These are phyloP conservation scores for Stagonosporopsis vannaccii DNA, from an alignment of 2,329 filamentous ascomycete genomes.

Conservation along the genomic window DNA sequence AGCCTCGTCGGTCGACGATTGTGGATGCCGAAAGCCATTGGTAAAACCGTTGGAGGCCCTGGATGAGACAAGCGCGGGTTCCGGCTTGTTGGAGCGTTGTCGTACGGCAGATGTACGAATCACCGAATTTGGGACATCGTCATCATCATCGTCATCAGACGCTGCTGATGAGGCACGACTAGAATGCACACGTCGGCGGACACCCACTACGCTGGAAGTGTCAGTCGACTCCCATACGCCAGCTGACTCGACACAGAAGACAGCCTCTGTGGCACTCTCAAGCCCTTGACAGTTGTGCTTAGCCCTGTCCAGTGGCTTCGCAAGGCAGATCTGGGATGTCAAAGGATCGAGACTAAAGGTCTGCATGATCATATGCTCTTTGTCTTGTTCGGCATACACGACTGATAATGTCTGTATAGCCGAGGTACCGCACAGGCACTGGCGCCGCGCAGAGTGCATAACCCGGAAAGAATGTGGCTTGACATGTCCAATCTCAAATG, in stretches of 20 bases:
- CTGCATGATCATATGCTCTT: constrained; percentile 69
- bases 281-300: constrained; percentile 45
- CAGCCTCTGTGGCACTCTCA: constrained; percentile 57
- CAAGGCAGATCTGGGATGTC: constrained; percentile 64
- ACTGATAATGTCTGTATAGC: constrained; percentile 70
- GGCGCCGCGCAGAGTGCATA: constrained; percentile 62
- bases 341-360: constrained; percentile 65
- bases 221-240: constrained; percentile 70
- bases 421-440: constrained; percentile 61
- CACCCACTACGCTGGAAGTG: constrained; percentile 68
- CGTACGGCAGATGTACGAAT: constrained; percentile 37
- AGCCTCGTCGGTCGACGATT: constrained; percentile 23
- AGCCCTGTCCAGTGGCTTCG: constrained; percentile 49
- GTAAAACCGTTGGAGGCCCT: constrained; percentile 10
- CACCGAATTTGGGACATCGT: constrained; percentile 20
- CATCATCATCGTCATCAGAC: constrained; percentile 35
- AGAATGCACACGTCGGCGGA: constrained; percentile 58
- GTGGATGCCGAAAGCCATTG: constrained; percentile 6
- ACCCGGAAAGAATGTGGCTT: constrained; percentile 67
- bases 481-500: constrained; percentile 66
- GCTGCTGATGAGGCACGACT: constrained; percentile 38
- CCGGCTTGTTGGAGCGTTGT: constrained; percentile 31
- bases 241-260: constrained; percentile 65
- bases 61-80: constrained; percentile 13
- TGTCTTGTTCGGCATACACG: constrained; percentile 67